A percentile compares a stretch with the other conserved stretches of the same genome.
phyloP scores from a whole-genome alignment of 2,329 filamentous ascomycete species.

The Sporothrix humicola region DNA sequence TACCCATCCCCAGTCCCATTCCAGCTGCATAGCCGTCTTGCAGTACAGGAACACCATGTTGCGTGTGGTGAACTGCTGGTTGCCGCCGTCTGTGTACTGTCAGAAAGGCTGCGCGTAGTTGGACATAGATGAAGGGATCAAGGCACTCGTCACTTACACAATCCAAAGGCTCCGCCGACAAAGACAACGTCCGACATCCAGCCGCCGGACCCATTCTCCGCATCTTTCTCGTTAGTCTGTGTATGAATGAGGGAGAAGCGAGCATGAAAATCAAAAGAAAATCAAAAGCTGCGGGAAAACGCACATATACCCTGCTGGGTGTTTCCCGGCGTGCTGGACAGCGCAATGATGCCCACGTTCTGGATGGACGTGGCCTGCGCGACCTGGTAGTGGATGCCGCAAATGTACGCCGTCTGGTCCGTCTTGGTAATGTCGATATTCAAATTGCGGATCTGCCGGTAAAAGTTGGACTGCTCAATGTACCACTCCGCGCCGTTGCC shows the following conservation, averaged over 20 bases:
- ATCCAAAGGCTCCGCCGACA: neutral
- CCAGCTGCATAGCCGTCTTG: neutral
- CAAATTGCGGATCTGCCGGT: slow-evolving; percentile 59
- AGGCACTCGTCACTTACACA: too few species aligned
- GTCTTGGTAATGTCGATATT: slow-evolving; percentile 50
- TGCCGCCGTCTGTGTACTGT: neutral
- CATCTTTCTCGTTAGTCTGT: too few species aligned
- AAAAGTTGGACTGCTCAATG: slow-evolving; percentile 56
- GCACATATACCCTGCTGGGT: slow-evolving; percentile 27
- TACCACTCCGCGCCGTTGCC: neutral
- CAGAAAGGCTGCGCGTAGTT: too few species aligned
- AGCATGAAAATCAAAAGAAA: neutral
- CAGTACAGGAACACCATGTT: neutral
- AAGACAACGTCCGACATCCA: slow-evolving; percentile 26
- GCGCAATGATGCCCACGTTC: slow-evolving; percentile 52
- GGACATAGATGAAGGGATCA: too few species aligned
- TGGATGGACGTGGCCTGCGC: slow-evolving; percentile 51
- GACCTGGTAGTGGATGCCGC: slow-evolving; percentile 35
- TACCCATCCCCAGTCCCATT: neutral
- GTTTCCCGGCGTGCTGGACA: neutral
- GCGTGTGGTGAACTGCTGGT: neutral
- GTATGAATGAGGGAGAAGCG: too few species aligned
- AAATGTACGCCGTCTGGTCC: neutral
- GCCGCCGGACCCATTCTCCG: slow-evolving; percentile 31
- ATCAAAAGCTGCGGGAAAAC: too few species aligned